Percentiles rank a stretch among this genome's conserved stretches.
These are phyloP conservation scores for Circinella umbellata DNA, from an alignment of 371 early-diverging fungal species.

Conservation along the genomic window DNA sequence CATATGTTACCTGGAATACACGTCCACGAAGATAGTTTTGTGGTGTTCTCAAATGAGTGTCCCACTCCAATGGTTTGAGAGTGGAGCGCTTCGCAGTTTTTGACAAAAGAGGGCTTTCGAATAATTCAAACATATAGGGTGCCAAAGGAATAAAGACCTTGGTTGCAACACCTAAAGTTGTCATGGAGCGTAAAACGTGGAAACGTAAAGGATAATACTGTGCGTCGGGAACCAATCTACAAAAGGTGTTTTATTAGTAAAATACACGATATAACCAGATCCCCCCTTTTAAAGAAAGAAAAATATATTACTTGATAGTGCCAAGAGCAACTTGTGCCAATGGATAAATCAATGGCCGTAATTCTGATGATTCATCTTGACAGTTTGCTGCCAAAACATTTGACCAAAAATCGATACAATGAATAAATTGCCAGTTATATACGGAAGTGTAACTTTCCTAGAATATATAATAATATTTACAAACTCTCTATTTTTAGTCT, in stretches of 20 bases:
- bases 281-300: no score
- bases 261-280: background rate
- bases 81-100: constrained; percentile 73
- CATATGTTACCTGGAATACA: constrained; percentile 62
- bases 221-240: constrained; percentile 78
- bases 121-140: constrained; percentile 80
- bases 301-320: constrained; percentile 48
- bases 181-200: constrained; percentile 77
- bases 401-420: constrained; percentile 89
- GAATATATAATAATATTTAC: background rate
- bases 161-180: constrained; percentile 71
- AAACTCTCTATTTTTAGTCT: no score
- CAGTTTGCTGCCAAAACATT: constrained; percentile 80
- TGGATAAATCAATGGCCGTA: constrained; percentile 88
- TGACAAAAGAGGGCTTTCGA: constrained; percentile 59
- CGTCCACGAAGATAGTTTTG: constrained; percentile 82
- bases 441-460: constrained; percentile 82
- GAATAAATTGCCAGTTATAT: constrained; percentile 95
- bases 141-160: constrained; percentile 86
- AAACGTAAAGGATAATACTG: constrained; percentile 92
- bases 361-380: constrained; percentile 60
- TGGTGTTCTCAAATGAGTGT: constrained; percentile 74
- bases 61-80: constrained; percentile 82
- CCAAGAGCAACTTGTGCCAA: constrained; percentile 90
- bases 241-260: constrained; percentile 26